Evolutionary conservation across 176 grass and related monocot species (phyloP).

Genomic region (Otatea glauca): DNA sequence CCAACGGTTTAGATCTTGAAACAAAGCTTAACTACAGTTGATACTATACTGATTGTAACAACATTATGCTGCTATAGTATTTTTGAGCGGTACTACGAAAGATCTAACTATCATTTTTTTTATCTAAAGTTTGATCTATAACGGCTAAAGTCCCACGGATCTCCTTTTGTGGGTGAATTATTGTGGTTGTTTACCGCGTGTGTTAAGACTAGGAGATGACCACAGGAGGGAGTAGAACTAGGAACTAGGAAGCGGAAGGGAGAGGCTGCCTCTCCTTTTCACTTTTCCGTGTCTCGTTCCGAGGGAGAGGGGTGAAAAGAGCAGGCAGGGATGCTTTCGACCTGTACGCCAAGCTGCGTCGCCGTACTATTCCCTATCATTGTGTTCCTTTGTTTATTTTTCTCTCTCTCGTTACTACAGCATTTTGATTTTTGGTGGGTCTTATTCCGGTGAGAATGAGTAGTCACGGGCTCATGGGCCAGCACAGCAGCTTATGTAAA

Average conservation of each 20-base stretch:
- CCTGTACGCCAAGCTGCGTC: slow-evolving; percentile 37
- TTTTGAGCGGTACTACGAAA: too few species aligned
- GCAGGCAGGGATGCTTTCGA: slow-evolving; percentile 37
- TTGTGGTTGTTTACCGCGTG: neutral
- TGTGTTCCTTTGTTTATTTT: slow-evolving; percentile 8
- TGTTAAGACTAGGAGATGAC: neutral
- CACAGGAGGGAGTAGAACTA: neutral
- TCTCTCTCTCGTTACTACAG: neutral
- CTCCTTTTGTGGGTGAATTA: slow-evolving; percentile 14
- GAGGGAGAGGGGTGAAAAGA: slow-evolving; percentile 15
- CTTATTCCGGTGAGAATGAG: neutral
- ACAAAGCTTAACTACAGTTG: too few species aligned
- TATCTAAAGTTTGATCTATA: too few species aligned
- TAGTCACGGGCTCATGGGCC: slow-evolving; percentile 16
- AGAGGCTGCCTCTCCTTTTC: neutral
- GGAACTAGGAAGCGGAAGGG: neutral
- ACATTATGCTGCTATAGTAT: too few species aligned
- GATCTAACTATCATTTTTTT: too few species aligned
- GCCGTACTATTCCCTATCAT: slow-evolving; percentile 49
- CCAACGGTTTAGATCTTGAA: too few species aligned
- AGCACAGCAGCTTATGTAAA: neutral
- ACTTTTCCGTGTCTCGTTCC: slow-evolving; percentile 37
- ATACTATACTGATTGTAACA: too few species aligned
- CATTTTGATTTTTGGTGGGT: neutral
- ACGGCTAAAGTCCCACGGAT: too few species aligned